A percentile compares a stretch with the other conserved stretches of the same genome.
Conservation (phyloP, 371 early-diverging fungal genomes). For the Apophysomyces trapeziformis region DNA sequence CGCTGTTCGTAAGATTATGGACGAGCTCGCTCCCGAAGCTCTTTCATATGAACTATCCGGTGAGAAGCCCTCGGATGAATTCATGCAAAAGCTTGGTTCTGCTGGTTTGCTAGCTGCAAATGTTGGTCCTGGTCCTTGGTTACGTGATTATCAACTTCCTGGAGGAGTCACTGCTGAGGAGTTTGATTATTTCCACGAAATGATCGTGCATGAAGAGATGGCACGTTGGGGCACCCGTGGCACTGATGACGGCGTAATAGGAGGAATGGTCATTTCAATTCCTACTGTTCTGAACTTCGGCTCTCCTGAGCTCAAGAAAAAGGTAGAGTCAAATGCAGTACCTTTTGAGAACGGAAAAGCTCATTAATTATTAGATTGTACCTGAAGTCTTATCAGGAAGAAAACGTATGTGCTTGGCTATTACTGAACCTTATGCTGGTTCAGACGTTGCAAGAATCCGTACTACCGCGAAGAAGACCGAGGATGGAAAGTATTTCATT, state of each 20-base stretch:
- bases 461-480: constrained; percentile 73
- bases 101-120: constrained; percentile 35
- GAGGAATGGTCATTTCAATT: constrained; percentile 55
- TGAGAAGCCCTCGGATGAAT: constrained; percentile 47
- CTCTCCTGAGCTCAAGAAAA: constrained; percentile 40
- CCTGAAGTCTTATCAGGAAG: constrained; percentile 70
- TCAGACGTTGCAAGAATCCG: constrained; percentile 83
- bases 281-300: constrained; percentile 67
- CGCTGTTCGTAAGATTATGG: constrained; percentile 43
- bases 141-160: constrained; percentile 37
- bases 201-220: constrained; percentile 79
- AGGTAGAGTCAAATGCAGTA: constrained; percentile 24
- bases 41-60: constrained; percentile 42
- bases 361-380: constrained; percentile 35
- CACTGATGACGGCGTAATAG: constrained; percentile 50
- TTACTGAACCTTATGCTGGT: constrained; percentile 67
- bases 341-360: not conserved
- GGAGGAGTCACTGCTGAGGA: constrained; percentile 58
- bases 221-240: constrained; percentile 61
- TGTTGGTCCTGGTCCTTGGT: constrained; percentile 47
- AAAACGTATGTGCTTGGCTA: constrained; percentile 77
- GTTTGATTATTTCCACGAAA: constrained; percentile 68
- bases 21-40: constrained; percentile 49
- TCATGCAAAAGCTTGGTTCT: constrained; percentile 49
- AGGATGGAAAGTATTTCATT: constrained; percentile 68